Evolutionary conservation across 495 filamentous ascomycete genomes (phyloP), one percentile per base, ranked within the genome.

Genomic region (Daldinia concentrica): DNA sequence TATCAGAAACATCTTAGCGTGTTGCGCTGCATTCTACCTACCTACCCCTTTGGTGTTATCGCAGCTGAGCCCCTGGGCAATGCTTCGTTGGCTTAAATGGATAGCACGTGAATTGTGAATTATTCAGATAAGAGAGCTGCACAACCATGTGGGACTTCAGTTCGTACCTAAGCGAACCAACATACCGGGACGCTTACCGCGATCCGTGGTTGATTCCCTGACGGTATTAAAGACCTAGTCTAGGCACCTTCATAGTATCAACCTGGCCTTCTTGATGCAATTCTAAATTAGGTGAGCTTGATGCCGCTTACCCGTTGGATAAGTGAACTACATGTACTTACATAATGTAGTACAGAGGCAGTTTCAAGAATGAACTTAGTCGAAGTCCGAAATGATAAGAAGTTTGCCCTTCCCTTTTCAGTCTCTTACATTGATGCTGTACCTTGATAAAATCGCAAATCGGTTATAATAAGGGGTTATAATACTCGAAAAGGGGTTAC

Each of bases 291-390:
- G 51, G 27, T 34, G 26, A 36, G 45, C 9, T 58, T 58, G 41
- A 36, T 72, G 63, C 69, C 69, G 69, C 64, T 72, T 72, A 72
- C 41, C 69, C 64, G 69, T 59, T 56, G 12, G 30, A 36, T 63
- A 1, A 9, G 48, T 4, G 30, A 41, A 0, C 17, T 52, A 29
- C 7, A 6, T 0, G 2, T 9, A 54, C 12, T 29, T 30, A 54
- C 24, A 30, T 54, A 11, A 54, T 30, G 50, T 54, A 30, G 19
- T 22, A 48, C 43, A 12, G 17, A 48, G 43, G 43, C 9, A 48
- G 43, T 48, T 48, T 48, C 43, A 48, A 48, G 14, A 24, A 48
- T 24, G 43, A 22, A 45, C n/a, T 45, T 45, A 22, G 41, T 45
- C 41, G 41, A 45, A 45, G 41, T 45, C n/a, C 17, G 41, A 45